Evolutionary conservation across 176 grass and related monocot genomes (phyloP), one percentile per base, ranked within the genome.

Genomic region (Eleusine indica): DNA sequence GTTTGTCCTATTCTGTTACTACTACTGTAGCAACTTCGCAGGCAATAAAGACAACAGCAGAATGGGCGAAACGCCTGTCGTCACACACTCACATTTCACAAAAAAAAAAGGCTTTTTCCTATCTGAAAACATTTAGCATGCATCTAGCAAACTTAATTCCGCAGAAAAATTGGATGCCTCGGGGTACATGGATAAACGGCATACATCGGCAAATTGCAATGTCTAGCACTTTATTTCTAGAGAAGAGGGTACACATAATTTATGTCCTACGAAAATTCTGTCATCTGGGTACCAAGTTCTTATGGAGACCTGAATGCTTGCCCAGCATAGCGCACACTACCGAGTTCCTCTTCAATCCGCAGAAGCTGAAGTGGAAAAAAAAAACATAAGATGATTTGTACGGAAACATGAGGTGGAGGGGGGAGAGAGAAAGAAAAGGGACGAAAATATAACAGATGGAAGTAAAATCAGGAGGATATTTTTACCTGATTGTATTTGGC

Each of bases 401-500:
- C 22, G 29, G 35, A 29, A 16, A 68, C 25, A 25, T 25, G 25
- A 61, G 4, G 15, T 4, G 4, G 18, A 10, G 8, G 21, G 25
- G 38, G 8, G 41, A 44, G 83, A 56, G 40, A 25, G 14, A 25
- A 25, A 25, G 25, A 25, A 25, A 25, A 74, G 74, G 15, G 25
- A 9, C 19, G 39, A 16, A 40, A 75, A 60, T 16, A 61, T 41
- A 37, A 9, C 35, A 42, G 38, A 18, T 57, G 73, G 21, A n/a
- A 80, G 68, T 52, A 17, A 29, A 78, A 69, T 51, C 30, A 65
- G 41, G 70, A 41, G 77, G 60, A 47, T 69, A 38, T 5, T 17
- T 38, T 89, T 81, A 99, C 96, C 89, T 99, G 96, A 82, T 96
- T 99, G 80, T 99, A 96, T 66, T 99, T 96, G 19, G 96, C 96